These are phyloP conservation scores for Cladosporium cucumerinum DNA, from an alignment of 2,329 filamentous ascomycete species.

Conservation along the genomic window DNA sequence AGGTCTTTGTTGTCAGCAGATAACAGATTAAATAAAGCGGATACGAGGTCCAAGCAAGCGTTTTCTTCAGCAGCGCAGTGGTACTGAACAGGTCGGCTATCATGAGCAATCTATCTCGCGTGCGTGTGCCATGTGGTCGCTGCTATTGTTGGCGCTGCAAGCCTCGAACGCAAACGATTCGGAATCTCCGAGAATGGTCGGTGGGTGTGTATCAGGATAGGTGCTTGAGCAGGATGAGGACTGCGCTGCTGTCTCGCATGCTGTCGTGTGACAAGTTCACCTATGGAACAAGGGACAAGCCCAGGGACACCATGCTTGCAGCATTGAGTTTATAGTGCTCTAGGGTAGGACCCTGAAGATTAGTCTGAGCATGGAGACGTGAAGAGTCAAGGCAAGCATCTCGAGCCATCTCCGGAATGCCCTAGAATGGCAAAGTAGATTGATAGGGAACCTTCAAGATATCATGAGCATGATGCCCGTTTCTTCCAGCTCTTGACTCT, in stretches of 20 bases:
- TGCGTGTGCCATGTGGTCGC: neutral
- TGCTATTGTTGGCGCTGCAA: neutral
- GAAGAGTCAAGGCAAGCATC: neutral
- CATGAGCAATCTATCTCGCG: neutral
- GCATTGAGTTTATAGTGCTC: neutral
- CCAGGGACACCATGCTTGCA: neutral
- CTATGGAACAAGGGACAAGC: neutral
- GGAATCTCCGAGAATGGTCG: neutral
- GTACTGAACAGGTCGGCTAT: neutral
- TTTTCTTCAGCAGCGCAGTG: neutral
- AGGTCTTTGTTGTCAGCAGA: neutral
- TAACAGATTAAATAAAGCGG: neutral
- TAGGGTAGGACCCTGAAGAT: slow-evolving; percentile 1
- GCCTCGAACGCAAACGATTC: neutral
- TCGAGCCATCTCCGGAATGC: neutral
- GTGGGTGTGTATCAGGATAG: neutral
- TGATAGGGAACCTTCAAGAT: neutral
- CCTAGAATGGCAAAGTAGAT: neutral
- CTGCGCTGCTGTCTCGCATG: neutral
- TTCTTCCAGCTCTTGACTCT: neutral
- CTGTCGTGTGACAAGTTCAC: slow-evolving; percentile 1
- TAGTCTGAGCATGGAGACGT: neutral
- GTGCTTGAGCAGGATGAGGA: slow-evolving; percentile 2
- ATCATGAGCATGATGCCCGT: neutral
- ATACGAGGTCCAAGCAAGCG: neutral